phyloP scores from a whole-genome alignment of 2,329 filamentous ascomycete genomes.

The Periconia digitata region DNA sequence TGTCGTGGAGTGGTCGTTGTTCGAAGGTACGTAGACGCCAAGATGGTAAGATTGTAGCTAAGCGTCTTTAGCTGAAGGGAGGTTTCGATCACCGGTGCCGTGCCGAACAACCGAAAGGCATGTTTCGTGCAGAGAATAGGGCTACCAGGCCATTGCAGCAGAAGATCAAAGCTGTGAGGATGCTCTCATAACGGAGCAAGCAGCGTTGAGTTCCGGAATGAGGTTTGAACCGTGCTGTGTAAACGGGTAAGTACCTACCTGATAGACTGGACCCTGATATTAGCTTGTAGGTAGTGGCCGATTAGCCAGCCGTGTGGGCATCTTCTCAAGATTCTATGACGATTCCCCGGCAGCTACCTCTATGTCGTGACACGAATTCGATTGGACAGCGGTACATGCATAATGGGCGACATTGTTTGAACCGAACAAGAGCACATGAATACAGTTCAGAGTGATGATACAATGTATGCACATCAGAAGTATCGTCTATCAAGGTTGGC shows the following conservation, averaged over 20 bases:
- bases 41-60: not conserved
- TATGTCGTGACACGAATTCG: too few relatives aligned
- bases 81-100: not conserved
- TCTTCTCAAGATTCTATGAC: too few relatives aligned
- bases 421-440: not conserved
- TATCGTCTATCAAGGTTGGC: not conserved
- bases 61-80: slow-evolving; percentile 1
- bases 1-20: not conserved
- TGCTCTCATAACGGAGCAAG: not conserved
- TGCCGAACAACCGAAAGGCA: not conserved
- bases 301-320: too few relatives aligned
- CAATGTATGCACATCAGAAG: too few relatives aligned
- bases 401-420: too few relatives aligned
- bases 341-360: too few relatives aligned
- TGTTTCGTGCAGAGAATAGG: too few relatives aligned
- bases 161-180: too few relatives aligned
- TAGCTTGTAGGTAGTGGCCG: not conserved
- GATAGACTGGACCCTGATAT: not conserved
- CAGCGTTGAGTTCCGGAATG: too few relatives aligned
- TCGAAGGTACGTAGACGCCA: not conserved
- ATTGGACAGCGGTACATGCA: too few relatives aligned
- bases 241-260: not conserved
- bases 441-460: not conserved
- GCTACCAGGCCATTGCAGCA: too few relatives aligned
- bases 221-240: not conserved